Evolutionary conservation across 108 stramenopile genomes (phyloP), one percentile per base, ranked within the genome.

Genomic region (Chaetoceros muelleri): DNA sequence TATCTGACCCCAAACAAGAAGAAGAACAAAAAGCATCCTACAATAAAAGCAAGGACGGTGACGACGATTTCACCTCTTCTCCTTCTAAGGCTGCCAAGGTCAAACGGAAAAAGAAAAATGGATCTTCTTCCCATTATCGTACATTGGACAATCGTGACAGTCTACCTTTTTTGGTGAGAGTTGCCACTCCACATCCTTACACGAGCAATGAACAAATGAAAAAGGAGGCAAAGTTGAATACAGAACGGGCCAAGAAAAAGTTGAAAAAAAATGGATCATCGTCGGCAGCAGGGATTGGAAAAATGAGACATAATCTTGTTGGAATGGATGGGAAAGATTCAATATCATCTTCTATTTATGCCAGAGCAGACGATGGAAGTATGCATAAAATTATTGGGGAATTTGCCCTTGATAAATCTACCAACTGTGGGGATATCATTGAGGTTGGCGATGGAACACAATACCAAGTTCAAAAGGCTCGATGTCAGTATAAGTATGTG

Each of bases 141-240:
- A 62, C 73, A 19, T 65, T 82, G 27, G 88, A 90, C 62, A 86
- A 90, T 70, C 75, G 89, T 1, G 89, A 90, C 60, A 48, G 68
- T 2, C 56, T 90, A 7, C 89, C 84, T 16, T 90, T 84, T 52
- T 48, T 73, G 2, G 81, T 90, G 13, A 57, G 69, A 44, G 65
- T 73, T 0, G 57, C 64, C 22, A 90, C 83, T 24, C 89, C 89
- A 0, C 81, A 86, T 71, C 89, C 89, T 5, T 90, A 90, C 63
- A 86, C 82, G 7, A 45, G 53, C 25, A 31, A 73, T 0, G 57
- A 50, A 19, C 52, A 66, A 28, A 77, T 77, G 68, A 62, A 58
- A 7, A 64, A 67, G 40, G 53, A 76, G 34, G 73, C 69, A 2
- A 75, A 71, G 53, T 34, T 55, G 30, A 80, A 74, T 53, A 66